Evolutionary conservation across 768 basidiomycete species (phyloP).

Genomic region (Amanita rubescens): DNA sequence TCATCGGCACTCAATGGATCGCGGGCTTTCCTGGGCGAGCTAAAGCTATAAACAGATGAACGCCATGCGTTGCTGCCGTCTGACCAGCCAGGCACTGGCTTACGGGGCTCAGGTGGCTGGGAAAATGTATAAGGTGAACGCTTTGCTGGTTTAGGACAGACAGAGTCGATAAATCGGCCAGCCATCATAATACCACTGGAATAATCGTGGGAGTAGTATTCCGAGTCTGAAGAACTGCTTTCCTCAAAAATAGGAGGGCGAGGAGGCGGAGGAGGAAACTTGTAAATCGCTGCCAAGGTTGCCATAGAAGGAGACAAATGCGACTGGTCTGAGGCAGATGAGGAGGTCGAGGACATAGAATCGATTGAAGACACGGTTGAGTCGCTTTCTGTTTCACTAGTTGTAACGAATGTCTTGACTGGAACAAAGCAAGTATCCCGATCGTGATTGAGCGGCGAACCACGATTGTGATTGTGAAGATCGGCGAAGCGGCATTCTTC

Average conservation of each 20-base stretch:
- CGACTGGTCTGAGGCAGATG: constrained; percentile 27
- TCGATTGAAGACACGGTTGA: constrained; percentile 10
- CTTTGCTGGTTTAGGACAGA: constrained; percentile 35
- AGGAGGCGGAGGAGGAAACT: constrained; percentile 49
- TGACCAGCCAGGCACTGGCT: constrained; percentile 59
- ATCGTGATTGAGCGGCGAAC: constrained; percentile 39
- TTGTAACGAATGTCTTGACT: constrained; percentile 26
- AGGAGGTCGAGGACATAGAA: constrained; percentile 10
- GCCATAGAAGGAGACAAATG: constrained; percentile 22
- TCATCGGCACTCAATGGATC: constrained; percentile 24
- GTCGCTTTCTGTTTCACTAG: constrained; percentile 32
- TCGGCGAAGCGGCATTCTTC: constrained; percentile 66
- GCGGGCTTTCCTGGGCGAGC: constrained; percentile 30
- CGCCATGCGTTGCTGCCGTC: constrained; percentile 65
- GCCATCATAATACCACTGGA: constrained; percentile 67
- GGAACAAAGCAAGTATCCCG: constrained; percentile 29
- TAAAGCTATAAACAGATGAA: constrained; percentile 49
- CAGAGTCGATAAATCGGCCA: constrained; percentile 41
- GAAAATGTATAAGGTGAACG: constrained; percentile 25
- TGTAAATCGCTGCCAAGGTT: constrained; percentile 27
- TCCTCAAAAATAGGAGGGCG: constrained; percentile 36
- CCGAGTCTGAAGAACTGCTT: constrained; percentile 11
- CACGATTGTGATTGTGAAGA: constrained; percentile 32
- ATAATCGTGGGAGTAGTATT: constrained; percentile 34
- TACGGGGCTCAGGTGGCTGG: constrained; percentile 27